Evolutionary conservation across 768 basidiomycete genomes (phyloP).

Genomic region (Termitomyces sp.): DNA sequence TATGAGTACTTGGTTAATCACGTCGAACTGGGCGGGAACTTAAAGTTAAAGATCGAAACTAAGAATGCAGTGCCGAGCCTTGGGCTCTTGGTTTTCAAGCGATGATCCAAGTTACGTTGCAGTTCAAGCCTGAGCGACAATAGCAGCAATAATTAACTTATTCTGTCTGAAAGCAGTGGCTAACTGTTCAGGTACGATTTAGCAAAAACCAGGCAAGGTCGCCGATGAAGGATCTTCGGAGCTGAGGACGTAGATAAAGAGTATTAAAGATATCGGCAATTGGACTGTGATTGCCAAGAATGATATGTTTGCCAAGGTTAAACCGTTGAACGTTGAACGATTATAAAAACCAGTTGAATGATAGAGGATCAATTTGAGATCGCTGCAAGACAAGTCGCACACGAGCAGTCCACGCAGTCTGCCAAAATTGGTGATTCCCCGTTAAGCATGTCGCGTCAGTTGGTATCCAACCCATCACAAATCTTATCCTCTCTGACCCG

Average conservation of each 20-base stretch:
- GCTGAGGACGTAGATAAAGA: background rate
- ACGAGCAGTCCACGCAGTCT: background rate
- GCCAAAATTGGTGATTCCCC: constrained; percentile 13
- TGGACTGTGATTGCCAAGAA: background rate
- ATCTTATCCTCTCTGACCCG: constrained; percentile 8
- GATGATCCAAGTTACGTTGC: background rate
- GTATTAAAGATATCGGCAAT: background rate
- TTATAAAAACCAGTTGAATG: background rate
- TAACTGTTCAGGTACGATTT: no score
- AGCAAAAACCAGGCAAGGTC: background rate
- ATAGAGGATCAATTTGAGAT: background rate
- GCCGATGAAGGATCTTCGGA: background rate
- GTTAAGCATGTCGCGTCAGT: constrained; percentile 9
- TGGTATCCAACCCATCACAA: constrained; percentile 1
- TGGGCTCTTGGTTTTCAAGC: background rate
- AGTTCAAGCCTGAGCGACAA: background rate
- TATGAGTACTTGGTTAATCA: background rate
- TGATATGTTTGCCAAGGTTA: background rate
- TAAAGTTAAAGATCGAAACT: background rate
- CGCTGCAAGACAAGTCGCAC: background rate
- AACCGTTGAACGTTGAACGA: background rate
- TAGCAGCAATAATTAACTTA: background rate
- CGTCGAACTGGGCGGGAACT: background rate
- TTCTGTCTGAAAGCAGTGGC: background rate
- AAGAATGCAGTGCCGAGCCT: background rate